These are phyloP conservation scores for Epichloe gansuensis DNA, from an alignment of 2,329 filamentous ascomycete genomes.

Conservation along the genomic window DNA sequence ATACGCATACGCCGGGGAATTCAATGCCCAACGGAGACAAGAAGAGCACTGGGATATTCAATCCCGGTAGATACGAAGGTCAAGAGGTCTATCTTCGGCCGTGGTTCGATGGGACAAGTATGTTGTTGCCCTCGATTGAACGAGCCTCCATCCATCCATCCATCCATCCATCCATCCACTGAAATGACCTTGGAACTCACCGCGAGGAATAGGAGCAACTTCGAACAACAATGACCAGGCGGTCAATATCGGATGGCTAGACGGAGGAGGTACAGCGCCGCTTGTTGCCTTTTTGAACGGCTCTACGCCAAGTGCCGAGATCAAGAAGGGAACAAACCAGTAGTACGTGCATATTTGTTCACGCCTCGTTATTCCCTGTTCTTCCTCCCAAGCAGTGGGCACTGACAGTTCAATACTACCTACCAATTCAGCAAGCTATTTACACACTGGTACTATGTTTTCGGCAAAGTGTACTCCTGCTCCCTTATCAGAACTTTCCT, in stretches of 20 bases:
- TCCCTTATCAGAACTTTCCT: slow-evolving; percentile 11
- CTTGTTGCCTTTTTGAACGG: slow-evolving; percentile 15
- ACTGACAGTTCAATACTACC: background rate
- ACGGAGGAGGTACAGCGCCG: slow-evolving; percentile 17
- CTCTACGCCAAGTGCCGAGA: slow-evolving; percentile 9
- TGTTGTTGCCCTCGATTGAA: background rate
- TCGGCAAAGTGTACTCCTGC: slow-evolving; percentile 17
- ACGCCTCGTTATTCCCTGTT: background rate
- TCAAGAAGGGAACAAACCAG: slow-evolving; percentile 17
- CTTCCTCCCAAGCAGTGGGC: no score
- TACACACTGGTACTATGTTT: slow-evolving; percentile 18
- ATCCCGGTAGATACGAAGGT: slow-evolving; percentile 13
- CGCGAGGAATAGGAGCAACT: slow-evolving; percentile 8
- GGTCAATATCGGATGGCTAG: slow-evolving; percentile 17
- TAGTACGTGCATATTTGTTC: slow-evolving; percentile 11
- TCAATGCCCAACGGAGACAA: slow-evolving; percentile 8
- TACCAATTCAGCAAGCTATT: slow-evolving; percentile 15
- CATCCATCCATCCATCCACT: background rate
- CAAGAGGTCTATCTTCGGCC: slow-evolving; percentile 14
- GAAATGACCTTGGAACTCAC: background rate
- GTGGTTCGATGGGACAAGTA: slow-evolving; percentile 21
- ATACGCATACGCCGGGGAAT: slow-evolving; percentile 17
- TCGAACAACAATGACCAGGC: slow-evolving; percentile 18
- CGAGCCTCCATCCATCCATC: background rate
- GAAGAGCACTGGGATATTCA: slow-evolving; percentile 18